These are phyloP conservation scores for Termitomyces sp. DNA, from an alignment of 1,284 basidiomycete genomes.

Conservation along the genomic window DNA sequence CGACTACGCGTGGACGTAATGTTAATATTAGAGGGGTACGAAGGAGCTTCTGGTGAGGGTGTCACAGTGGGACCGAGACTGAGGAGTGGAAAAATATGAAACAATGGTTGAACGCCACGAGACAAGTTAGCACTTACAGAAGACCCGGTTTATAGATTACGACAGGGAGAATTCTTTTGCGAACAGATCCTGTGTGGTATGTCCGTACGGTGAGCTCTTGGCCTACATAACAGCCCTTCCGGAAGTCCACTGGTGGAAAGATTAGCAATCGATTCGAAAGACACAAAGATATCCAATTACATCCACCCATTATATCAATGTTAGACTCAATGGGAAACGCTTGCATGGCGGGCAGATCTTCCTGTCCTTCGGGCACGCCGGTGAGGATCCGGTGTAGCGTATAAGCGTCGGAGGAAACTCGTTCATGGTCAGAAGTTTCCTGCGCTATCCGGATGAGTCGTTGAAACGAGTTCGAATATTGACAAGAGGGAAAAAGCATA, in stretches of 20 bases:
- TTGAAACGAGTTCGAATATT: neutral
- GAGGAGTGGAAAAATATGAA: constrained; percentile 3
- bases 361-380: constrained; percentile 84
- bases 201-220: constrained; percentile 97
- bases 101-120: neutral
- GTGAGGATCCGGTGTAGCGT: constrained; percentile 74
- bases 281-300: constrained; percentile 43
- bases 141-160: constrained; percentile 36
- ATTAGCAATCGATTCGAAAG: constrained; percentile 4
- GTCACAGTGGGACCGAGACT: constrained; percentile 14
- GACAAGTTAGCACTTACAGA: constrained; percentile 19
- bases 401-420: constrained; percentile 55
- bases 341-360: constrained; percentile 73
- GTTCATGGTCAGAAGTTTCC: constrained; percentile 51
- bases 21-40: constrained; percentile 31
- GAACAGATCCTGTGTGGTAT: constrained; percentile 88
- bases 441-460: constrained; percentile 37
- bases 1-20: constrained; percentile 31
- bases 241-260: constrained; percentile 75
- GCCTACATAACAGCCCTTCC: constrained; percentile 97
- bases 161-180: constrained; percentile 89
- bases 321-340: constrained; percentile 93
- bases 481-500: constrained; percentile 38
- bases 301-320: constrained; percentile 87
- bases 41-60: constrained; percentile 17